phyloP scores from a whole-genome alignment of 2,329 filamentous ascomycete genomes.

The Allantophomopsis lycopodina region DNA sequence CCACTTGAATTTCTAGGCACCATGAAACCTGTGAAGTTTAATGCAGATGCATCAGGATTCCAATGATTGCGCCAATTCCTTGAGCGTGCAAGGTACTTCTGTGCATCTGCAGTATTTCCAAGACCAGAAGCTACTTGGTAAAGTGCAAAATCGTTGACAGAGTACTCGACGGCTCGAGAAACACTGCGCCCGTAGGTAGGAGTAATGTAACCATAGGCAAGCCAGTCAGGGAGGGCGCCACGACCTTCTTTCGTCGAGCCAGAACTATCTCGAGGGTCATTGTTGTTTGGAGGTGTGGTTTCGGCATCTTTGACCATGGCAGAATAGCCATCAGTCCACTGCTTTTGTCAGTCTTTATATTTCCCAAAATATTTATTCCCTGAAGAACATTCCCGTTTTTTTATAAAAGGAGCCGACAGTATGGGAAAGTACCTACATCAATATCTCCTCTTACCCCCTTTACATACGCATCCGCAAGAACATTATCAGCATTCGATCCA shows the following conservation, averaged over 20 bases:
- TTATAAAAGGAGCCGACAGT: too few species aligned
- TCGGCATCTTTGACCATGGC: slow-evolving; percentile 58
- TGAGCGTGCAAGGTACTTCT: slow-evolving; percentile 47
- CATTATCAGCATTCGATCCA: slow-evolving; percentile 57
- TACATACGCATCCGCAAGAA: slow-evolving; percentile 59
- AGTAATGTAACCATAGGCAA: slow-evolving; percentile 50
- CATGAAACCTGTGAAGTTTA: slow-evolving; percentile 52
- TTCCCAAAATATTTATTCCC: too few species aligned
- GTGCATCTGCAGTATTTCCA: slow-evolving; percentile 31
- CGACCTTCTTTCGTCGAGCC: slow-evolving; percentile 54
- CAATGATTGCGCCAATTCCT: slow-evolving; percentile 62
- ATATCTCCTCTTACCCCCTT: slow-evolving; percentile 48
- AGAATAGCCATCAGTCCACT: slow-evolving; percentile 44
- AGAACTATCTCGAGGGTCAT: slow-evolving; percentile 35
- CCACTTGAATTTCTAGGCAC: slow-evolving; percentile 40
- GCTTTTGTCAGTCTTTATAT: too few species aligned
- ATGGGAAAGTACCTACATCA: slow-evolving; percentile 18
- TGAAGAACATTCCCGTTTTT: too few species aligned
- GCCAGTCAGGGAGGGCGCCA: slow-evolving; percentile 57
- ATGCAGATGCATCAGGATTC: slow-evolving; percentile 41
- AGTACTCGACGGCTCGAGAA: slow-evolving; percentile 52
- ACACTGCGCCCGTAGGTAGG: slow-evolving; percentile 45
- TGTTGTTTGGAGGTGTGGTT: slow-evolving; percentile 41
- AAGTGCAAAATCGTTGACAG: slow-evolving; percentile 54
- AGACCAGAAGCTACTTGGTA: slow-evolving; percentile 50